A percentile compares a stretch with the other conserved stretches of the same genome.
Conservation (phyloP, 1,284 basidiomycete species). For the Gomphus bonarii region DNA sequence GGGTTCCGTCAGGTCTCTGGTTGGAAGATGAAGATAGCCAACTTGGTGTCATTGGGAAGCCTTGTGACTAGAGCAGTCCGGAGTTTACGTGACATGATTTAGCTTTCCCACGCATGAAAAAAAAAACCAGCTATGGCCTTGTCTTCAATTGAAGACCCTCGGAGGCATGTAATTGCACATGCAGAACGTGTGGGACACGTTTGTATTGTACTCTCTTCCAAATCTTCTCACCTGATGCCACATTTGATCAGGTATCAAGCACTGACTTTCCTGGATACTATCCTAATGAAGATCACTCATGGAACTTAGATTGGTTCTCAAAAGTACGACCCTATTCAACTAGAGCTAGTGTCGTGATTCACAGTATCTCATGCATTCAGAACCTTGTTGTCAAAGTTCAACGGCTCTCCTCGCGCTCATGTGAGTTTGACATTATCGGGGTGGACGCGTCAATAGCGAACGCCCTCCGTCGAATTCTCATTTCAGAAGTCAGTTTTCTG, state of each 20-base stretch:
- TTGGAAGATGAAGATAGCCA: background rate
- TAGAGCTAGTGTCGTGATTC: conserved; percentile 10
- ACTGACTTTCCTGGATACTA: conserved; percentile 85
- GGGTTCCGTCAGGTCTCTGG: background rate
- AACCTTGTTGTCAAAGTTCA: conserved; percentile 67
- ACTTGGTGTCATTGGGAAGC: background rate
- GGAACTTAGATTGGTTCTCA: conserved; percentile 70
- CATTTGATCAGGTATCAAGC: conserved; percentile 51
- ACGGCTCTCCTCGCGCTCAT: conserved; percentile 67
- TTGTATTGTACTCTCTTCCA: background rate
- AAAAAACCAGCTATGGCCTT: conserved; percentile 2
- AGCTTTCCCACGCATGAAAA: background rate
- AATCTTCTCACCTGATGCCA: background rate
- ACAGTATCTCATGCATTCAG: conserved; percentile 27
- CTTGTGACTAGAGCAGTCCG: background rate
- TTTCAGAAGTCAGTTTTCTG: conserved; percentile 72
- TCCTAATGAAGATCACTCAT: conserved; percentile 75
- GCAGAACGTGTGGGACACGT: conserved; percentile 59
- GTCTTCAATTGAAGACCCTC: conserved; percentile 16
- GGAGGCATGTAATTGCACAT: conserved; percentile 46
- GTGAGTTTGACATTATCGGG: conserved; percentile 94
- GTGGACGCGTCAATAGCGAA: conserved; percentile 97
- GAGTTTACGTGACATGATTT: too few species aligned
- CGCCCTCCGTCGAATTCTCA: conserved; percentile 83
- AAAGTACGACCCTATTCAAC: conserved; percentile 39